Evolutionary conservation across 2,329 filamentous ascomycete genomes (phyloP).

Genomic region (Fusarium humuli): DNA sequence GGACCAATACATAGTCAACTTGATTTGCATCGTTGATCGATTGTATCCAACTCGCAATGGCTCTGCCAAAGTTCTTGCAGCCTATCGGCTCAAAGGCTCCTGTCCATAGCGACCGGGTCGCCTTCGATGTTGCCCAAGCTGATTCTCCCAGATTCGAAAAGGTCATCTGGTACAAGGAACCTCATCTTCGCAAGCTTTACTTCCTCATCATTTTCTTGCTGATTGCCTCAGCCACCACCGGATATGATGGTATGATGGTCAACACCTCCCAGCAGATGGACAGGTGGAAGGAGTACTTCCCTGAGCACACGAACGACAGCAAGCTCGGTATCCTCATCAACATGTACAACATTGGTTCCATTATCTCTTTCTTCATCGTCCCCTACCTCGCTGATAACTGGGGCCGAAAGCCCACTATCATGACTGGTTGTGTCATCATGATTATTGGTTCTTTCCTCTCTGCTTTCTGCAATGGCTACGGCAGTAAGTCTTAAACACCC

Average conservation of each 20-base stretch:
- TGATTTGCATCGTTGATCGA: slow-evolving; percentile 8
- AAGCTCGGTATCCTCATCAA: slow-evolving; percentile 63
- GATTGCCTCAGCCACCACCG: slow-evolving; percentile 70
- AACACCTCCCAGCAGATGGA: slow-evolving; percentile 70
- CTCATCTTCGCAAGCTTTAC: slow-evolving; percentile 68
- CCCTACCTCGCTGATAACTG: slow-evolving; percentile 59
- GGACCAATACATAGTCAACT: slow-evolving; percentile 5
- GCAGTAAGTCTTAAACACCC: slow-evolving; percentile 50
- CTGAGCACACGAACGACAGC: slow-evolving; percentile 52
- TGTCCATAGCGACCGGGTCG: slow-evolving; percentile 19
- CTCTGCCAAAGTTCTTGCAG: slow-evolving; percentile 41
- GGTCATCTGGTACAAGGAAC: slow-evolving; percentile 68
- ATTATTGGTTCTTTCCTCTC: slow-evolving; percentile 57
- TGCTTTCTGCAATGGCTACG: slow-evolving; percentile 57
- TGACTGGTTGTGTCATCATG: slow-evolving; percentile 60
- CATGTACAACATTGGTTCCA: slow-evolving; percentile 65
- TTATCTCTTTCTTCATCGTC: slow-evolving; percentile 59
- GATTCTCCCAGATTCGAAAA: slow-evolving; percentile 64
- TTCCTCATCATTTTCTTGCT: slow-evolving; percentile 65
- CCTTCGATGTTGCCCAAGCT: slow-evolving; percentile 54
- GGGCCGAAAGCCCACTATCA: slow-evolving; percentile 59
- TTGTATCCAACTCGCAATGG: slow-evolving; percentile 30
- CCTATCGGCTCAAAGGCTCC: slow-evolving; percentile 42
- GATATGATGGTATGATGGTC: slow-evolving; percentile 71
- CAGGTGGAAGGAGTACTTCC: slow-evolving; percentile 64